Evolutionary conservation across 1,284 basidiomycete genomes (phyloP).

Genomic region (Heterobasidion parviporum): DNA sequence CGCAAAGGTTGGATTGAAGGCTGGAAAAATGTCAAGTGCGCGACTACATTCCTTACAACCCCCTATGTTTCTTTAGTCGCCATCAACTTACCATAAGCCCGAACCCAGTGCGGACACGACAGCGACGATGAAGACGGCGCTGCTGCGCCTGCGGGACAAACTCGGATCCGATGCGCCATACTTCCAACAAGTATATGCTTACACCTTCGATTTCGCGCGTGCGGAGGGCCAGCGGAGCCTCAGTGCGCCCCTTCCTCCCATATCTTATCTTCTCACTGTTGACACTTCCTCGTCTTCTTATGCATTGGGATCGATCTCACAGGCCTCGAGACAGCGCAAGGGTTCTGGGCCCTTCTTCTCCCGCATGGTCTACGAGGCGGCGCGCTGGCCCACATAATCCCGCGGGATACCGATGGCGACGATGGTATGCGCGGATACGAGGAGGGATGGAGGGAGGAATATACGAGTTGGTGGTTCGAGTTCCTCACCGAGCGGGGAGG

Average conservation of each 20-base stretch:
- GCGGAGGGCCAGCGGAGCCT: slow-evolving; percentile 70
- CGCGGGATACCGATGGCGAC: slow-evolving; percentile 33
- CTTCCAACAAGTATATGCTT: slow-evolving; percentile 84
- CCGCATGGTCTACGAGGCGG: slow-evolving; percentile 70
- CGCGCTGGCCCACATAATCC: slow-evolving; percentile 47
- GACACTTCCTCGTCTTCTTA: neutral
- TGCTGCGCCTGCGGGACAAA: slow-evolving; percentile 53
- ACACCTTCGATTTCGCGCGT: slow-evolving; percentile 84
- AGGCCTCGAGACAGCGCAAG: slow-evolving; percentile 71
- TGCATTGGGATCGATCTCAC: slow-evolving; percentile 6
- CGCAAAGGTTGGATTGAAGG: slow-evolving; percentile 74
- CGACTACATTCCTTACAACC: slow-evolving; percentile 3
- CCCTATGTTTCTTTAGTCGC: neutral
- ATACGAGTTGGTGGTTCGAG: slow-evolving; percentile 80
- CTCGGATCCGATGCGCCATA: slow-evolving; percentile 65
- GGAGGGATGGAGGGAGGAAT: slow-evolving; percentile 58
- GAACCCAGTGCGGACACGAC: slow-evolving; percentile 62
- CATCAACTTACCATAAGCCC: neutral
- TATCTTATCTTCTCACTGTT: neutral
- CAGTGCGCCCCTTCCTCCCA: slow-evolving; percentile 28
- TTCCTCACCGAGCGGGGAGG: slow-evolving; percentile 66
- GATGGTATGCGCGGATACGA: slow-evolving; percentile 28
- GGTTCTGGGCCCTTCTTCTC: slow-evolving; percentile 82
- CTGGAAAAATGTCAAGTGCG: slow-evolving; percentile 65
- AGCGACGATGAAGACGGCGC: slow-evolving; percentile 51